phyloP scores from a whole-genome alignment of 768 basidiomycete species.

The Cystofilobasidium bisporidii region DNA sequence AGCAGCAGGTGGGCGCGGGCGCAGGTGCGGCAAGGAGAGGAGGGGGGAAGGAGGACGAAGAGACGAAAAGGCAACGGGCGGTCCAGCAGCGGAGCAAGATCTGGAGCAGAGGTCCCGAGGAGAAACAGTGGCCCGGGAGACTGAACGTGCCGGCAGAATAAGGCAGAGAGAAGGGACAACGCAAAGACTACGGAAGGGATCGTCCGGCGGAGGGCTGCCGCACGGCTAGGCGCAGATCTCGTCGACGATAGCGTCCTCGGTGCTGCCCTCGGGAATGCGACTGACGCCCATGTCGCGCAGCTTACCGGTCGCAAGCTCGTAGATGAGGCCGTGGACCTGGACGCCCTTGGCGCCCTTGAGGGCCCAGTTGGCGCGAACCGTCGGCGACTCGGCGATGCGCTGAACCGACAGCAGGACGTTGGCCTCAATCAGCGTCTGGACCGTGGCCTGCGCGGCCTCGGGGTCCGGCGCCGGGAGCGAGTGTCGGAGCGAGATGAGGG shows the following conservation, averaged over 20 bases:
- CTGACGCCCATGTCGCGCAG: not conserved
- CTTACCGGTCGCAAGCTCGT: conserved; percentile 9
- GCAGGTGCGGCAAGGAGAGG: too few species aligned
- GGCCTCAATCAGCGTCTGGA: conserved; percentile 25
- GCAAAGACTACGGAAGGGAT: too few species aligned
- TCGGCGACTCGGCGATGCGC: conserved; percentile 19
- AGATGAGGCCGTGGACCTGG: conserved; percentile 28
- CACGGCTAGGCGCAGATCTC: not conserved
- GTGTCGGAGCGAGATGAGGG: conserved; percentile 27
- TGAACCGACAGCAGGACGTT: conserved; percentile 23
- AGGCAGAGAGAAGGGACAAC: too few species aligned
- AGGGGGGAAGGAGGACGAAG: too few species aligned
- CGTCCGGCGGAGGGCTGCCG: not conserved
- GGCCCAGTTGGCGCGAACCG: conserved; percentile 24
- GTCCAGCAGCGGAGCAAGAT: too few species aligned
- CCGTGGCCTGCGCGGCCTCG: not conserved
- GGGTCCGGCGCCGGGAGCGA: conserved; percentile 10
- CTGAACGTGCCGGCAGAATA: too few species aligned
- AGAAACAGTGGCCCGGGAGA: too few species aligned
- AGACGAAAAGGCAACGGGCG: too few species aligned
- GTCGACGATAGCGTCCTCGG: not conserved
- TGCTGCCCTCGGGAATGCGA: not conserved
- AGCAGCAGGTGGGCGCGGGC: too few species aligned
- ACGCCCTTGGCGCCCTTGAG: conserved; percentile 22
- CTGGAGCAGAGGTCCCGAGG: too few species aligned